phyloP scores from a whole-genome alignment of 805 yeast species.

The Candida wancherniae region DNA sequence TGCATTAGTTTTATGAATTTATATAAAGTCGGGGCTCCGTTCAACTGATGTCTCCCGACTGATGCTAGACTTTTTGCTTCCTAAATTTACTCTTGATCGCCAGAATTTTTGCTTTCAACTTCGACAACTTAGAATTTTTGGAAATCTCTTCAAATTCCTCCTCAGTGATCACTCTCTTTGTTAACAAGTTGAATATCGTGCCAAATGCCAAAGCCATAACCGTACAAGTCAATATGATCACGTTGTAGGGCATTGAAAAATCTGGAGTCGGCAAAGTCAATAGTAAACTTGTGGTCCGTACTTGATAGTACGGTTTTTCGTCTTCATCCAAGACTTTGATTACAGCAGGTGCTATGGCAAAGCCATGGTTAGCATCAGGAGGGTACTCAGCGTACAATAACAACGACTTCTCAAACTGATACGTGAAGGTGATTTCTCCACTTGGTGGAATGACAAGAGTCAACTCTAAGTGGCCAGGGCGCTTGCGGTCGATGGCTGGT shows the following conservation, averaged over 20 bases:
- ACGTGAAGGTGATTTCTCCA: conserved; percentile 56
- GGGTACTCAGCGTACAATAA: conserved; percentile 88
- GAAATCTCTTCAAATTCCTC: conserved; percentile 51
- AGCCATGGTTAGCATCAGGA: conserved; percentile 99
- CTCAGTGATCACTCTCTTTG: conserved; percentile 69
- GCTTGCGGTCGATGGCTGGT: conserved; percentile 74
- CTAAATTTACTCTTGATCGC: too few species aligned
- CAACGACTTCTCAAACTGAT: conserved; percentile 83
- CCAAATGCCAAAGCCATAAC: conserved; percentile 92
- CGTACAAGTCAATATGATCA: conserved; percentile 88
- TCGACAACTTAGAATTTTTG: conserved; percentile 8
- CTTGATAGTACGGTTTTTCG: conserved; percentile 35
- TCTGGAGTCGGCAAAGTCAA: conserved; percentile 93
- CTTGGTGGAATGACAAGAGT: conserved; percentile 59
- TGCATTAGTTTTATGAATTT: too few species aligned
- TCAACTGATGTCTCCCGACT: too few species aligned
- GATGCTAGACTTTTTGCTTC: too few species aligned
- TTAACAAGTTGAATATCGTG: conserved; percentile 70
- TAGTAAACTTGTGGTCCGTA: conserved; percentile 82
- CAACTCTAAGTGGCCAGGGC: conserved; percentile 82
- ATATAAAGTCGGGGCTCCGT: too few species aligned
- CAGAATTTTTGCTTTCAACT: conserved; percentile 10
- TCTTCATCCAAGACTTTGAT: conserved; percentile 46
- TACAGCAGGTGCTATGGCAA: conserved; percentile 88
- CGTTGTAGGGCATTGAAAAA: conserved; percentile 98